phyloP scores from a whole-genome alignment of 2,329 filamentous ascomycete species.

The Apiospora aurea region DNA sequence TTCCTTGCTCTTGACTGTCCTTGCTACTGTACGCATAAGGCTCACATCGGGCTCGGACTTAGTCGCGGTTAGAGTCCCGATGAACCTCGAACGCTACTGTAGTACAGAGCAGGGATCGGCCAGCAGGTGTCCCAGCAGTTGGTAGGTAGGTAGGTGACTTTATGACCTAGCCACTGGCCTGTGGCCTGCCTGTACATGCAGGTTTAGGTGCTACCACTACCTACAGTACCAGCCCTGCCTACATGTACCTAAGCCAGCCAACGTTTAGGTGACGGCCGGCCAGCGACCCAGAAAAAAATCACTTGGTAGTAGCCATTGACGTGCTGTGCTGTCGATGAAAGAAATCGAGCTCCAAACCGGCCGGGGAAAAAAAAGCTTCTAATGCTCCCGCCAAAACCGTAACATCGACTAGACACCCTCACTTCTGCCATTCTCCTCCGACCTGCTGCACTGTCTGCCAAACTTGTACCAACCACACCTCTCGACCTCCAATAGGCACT shows the following conservation, averaged over 20 bases:
- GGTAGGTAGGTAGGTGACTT: too few species aligned
- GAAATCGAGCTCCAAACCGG: slow-evolving; percentile 2
- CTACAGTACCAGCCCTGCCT: neutral
- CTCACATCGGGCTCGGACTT: neutral
- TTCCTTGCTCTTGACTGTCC: neutral
- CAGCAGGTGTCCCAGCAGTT: neutral
- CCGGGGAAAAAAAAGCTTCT: slow-evolving; percentile 17
- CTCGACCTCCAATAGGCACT: neutral
- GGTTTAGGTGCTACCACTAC: neutral
- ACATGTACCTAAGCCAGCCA: neutral
- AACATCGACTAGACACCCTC: neutral
- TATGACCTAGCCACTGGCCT: neutral
- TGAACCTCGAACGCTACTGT: slow-evolving; percentile 8
- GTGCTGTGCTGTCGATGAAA: slow-evolving; percentile 12
- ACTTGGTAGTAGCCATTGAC: neutral
- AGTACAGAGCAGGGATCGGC: neutral
- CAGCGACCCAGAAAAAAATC: slow-evolving; percentile 11
- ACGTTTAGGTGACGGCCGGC: neutral
- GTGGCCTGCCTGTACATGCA: too few species aligned
- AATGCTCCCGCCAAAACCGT: slow-evolving; percentile 1
- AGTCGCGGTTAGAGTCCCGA: slow-evolving; percentile 17
- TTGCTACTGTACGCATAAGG: neutral
- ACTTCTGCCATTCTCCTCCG: neutral
- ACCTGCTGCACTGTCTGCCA: neutral
- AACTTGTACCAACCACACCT: neutral